Evolutionary conservation across 768 basidiomycete genomes (phyloP).

Genomic region (Macrolepiota albuminosa): DNA sequence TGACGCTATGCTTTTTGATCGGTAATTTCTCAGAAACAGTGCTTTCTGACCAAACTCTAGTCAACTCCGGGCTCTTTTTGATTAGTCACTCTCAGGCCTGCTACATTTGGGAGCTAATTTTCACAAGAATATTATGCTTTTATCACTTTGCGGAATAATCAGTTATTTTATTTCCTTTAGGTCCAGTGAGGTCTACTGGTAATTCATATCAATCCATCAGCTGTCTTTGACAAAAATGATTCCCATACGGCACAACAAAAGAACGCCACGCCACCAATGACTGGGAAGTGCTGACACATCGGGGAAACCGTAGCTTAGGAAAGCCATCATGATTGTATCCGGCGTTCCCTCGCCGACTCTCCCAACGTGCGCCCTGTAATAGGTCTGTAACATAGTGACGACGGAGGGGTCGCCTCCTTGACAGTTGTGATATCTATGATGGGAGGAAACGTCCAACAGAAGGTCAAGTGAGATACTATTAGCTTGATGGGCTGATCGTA

Average conservation of each 20-base stretch:
- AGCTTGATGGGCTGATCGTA: neutral
- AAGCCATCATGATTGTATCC: neutral
- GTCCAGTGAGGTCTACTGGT: neutral
- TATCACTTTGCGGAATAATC: neutral
- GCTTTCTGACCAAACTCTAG: neutral
- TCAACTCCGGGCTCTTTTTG: neutral
- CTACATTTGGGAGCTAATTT: neutral
- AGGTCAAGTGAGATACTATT: neutral
- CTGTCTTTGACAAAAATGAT: neutral
- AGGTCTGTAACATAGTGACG: conserved; percentile 5
- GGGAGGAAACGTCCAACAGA: neutral
- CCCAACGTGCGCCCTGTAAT: neutral
- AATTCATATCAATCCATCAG: neutral
- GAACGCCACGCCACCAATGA: conserved; percentile 2
- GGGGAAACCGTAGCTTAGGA: neutral
- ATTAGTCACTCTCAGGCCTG: neutral
- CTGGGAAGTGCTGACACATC: conserved; percentile 3
- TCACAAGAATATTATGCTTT: neutral
- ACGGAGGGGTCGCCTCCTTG: neutral
- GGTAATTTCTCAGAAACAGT: neutral
- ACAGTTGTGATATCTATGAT: conserved; percentile 4
- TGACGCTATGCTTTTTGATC: neutral
- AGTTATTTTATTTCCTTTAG: neutral
- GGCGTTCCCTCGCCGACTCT: neutral
- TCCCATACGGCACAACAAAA: neutral